A percentile compares a stretch with the other conserved stretches of the same genome.
These are phyloP conservation scores for Phellopilus nigrolimitatus DNA, from an alignment of 1,284 basidiomycete genomes.

Conservation along the genomic window DNA sequence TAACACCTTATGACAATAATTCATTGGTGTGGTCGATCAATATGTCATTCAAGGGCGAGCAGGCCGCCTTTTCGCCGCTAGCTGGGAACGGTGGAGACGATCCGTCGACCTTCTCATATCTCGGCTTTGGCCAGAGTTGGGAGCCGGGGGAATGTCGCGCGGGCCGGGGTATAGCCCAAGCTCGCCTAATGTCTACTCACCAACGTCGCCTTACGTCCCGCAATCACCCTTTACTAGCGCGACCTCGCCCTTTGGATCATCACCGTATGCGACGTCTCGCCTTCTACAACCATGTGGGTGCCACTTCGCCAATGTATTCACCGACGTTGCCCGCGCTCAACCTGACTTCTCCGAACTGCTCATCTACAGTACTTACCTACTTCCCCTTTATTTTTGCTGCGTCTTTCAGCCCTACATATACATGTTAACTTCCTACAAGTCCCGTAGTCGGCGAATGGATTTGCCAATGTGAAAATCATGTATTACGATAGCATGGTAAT, in stretches of 20 bases:
- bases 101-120: slow-evolving; percentile 63
- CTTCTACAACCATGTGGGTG: slow-evolving; percentile 66
- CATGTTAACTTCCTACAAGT: slow-evolving; percentile 80
- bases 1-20: slow-evolving; percentile 94
- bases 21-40: slow-evolving; percentile 77
- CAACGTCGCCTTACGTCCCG: slow-evolving; percentile 84
- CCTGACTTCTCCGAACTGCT: slow-evolving; percentile 79
- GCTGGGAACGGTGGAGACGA: slow-evolving; percentile 86
- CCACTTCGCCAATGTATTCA: slow-evolving; percentile 82
- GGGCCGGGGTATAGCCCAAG: slow-evolving; percentile 77
- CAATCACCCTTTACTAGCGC: slow-evolving; percentile 79
- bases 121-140: slow-evolving; percentile 78
- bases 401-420: slow-evolving; percentile 82
- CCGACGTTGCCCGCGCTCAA: slow-evolving; percentile 80
- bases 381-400: slow-evolving; percentile 83
- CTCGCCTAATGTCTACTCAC: slow-evolving; percentile 80
- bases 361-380: slow-evolving; percentile 85
- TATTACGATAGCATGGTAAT: too few species aligned
- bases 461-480: too few species aligned
- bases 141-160: slow-evolving; percentile 77
- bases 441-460: slow-evolving; percentile 83
- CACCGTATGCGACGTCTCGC: slow-evolving; percentile 77
- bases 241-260: slow-evolving; percentile 79
- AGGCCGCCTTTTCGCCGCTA: slow-evolving; percentile 92
- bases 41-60: slow-evolving; percentile 71